Conservation (phyloP, 352 stramenopile species). For the Pythium insidiosum region DNA sequence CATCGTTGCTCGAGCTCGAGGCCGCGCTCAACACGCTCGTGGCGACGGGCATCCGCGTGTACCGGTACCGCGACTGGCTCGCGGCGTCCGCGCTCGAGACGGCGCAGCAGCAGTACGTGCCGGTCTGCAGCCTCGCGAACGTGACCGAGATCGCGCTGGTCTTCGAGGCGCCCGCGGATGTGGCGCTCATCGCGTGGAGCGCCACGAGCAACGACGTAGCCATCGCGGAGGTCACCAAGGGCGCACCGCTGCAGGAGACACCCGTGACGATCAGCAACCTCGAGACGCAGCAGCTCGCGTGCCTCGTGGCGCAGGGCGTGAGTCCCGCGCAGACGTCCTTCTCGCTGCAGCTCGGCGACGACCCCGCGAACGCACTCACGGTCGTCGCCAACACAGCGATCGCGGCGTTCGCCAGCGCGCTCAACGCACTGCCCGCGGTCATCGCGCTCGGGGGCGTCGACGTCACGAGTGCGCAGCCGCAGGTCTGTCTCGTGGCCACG, state of each 20-base stretch:
- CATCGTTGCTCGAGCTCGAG: slow-evolving; percentile 42
- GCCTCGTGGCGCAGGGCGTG: slow-evolving; percentile 26
- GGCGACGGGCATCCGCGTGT: slow-evolving; percentile 35
- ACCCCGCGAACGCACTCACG: slow-evolving; percentile 21
- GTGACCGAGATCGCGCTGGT: slow-evolving; percentile 35
- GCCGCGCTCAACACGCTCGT: slow-evolving; percentile 44
- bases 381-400: slow-evolving; percentile 29
- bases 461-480: slow-evolving; percentile 24
- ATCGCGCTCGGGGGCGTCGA: slow-evolving; percentile 33
- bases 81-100: too few species aligned
- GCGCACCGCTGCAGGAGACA: slow-evolving; percentile 18
- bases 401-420: slow-evolving; percentile 25
- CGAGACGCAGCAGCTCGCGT: slow-evolving; percentile 47
- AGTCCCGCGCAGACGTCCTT: slow-evolving; percentile 27
- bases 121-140: slow-evolving; percentile 52
- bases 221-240: slow-evolving; percentile 52
- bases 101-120: slow-evolving; percentile 22
- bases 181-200: slow-evolving; percentile 42
- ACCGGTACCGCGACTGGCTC: slow-evolving; percentile 16
- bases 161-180: slow-evolving; percentile 49
- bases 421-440: slow-evolving; percentile 44
- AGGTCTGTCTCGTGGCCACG: slow-evolving; percentile 34
- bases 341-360: slow-evolving; percentile 34
- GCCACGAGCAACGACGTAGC: slow-evolving; percentile 49
- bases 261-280: slow-evolving; percentile 42